These are phyloP conservation scores for Venturia effusa DNA, from an alignment of 2,329 filamentous ascomycete species.

Conservation along the genomic window DNA sequence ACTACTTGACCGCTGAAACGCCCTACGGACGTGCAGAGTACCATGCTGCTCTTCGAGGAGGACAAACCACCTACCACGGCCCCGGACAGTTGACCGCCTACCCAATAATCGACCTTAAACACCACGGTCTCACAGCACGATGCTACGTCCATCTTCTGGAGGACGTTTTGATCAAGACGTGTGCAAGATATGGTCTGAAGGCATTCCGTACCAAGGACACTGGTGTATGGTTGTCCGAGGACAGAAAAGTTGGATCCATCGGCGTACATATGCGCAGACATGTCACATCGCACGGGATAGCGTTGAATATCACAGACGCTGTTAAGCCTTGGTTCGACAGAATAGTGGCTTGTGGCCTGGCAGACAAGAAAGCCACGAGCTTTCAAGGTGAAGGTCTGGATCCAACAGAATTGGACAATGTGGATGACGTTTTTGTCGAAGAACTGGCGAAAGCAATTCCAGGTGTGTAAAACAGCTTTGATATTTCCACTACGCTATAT, in stretches of 20 bases:
- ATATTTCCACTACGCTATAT: neutral
- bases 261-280: constrained; percentile 85
- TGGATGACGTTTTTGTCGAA: constrained; percentile 30
- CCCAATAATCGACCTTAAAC: constrained; percentile 72
- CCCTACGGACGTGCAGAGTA: constrained; percentile 44
- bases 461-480: neutral
- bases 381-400: constrained; percentile 45
- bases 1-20: constrained; percentile 23
- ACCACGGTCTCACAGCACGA: constrained; percentile 56
- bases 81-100: constrained; percentile 91
- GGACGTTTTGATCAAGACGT: constrained; percentile 57
- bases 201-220: constrained; percentile 62
- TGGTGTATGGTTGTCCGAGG: constrained; percentile 58
- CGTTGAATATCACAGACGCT: constrained; percentile 63
- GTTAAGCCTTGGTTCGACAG: constrained; percentile 51
- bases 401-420: constrained; percentile 25
- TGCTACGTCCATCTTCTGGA: constrained; percentile 74
- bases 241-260: constrained; percentile 73
- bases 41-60: constrained; percentile 65
- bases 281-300: constrained; percentile 75
- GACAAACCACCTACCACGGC: constrained; percentile 89
- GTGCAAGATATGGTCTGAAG: constrained; percentile 48
- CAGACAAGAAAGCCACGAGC: constrained; percentile 69
- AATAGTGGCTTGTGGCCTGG: constrained; percentile 84
- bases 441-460: constrained; percentile 21